A percentile compares a stretch with the other conserved stretches of the same genome.
phyloP scores from a whole-genome alignment of 306 rosid species.

The Aeschynomene evenia region DNA sequence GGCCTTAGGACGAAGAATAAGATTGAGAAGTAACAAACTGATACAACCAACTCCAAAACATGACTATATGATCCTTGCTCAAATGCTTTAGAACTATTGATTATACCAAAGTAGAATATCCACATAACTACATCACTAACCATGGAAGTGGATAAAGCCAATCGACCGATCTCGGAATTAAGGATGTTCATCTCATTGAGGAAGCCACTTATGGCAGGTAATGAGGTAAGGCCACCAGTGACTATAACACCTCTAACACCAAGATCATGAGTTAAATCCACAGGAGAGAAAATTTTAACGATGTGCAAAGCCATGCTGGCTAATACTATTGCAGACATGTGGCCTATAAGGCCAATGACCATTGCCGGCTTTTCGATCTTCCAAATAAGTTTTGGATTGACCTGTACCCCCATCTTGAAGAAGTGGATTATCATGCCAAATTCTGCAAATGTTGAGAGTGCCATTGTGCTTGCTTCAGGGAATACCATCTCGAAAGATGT shows the following conservation, averaged over 20 bases:
- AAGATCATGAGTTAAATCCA: not conserved
- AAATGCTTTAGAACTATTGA: not conserved
- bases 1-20: slow-evolving; percentile 27
- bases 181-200: slow-evolving; percentile 35
- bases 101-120: not conserved
- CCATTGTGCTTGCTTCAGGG: slow-evolving; percentile 4
- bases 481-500: not conserved
- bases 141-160: slow-evolving; percentile 32
- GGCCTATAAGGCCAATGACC: slow-evolving; percentile 15
- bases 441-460: slow-evolving; percentile 35
- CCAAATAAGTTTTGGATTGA: not conserved
- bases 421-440: slow-evolving; percentile 36
- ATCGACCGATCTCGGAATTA: slow-evolving; percentile 34
- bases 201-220: slow-evolving; percentile 2
- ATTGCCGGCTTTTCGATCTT: slow-evolving; percentile 22
- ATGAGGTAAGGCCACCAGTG: slow-evolving; percentile 2
- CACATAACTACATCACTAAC: slow-evolving; percentile 28
- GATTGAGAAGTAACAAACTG: not conserved
- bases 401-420: slow-evolving; percentile 33
- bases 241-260: not conserved
- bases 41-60: not conserved
- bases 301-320: not conserved
- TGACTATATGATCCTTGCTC: not conserved
- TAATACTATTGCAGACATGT: not conserved
- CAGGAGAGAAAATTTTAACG: not conserved